Base-by-base conservation (phyloP, 345 rosid species). In the Euclidium syriacum region DNA sequence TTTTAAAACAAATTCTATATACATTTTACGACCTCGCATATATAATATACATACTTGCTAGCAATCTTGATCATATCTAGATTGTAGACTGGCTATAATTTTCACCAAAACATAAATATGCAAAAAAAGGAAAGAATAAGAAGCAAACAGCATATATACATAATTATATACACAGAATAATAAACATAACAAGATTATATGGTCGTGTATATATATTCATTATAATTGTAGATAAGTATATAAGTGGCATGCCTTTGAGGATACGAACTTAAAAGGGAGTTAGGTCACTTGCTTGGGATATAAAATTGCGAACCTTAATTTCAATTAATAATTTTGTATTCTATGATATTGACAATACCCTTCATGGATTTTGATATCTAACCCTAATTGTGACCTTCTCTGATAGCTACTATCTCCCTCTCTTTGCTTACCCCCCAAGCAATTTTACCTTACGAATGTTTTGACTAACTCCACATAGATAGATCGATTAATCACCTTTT, bases 231-330 rank as follows among this genome's bases (percentile, higher is more conserved):
- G 4, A 52, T 11, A 52, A 35, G 25, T 12, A 56, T 63, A 40
- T 16, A 64, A 63, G 70, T 63, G 58, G 58, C 58, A 62, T 70
- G 70, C 75, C 70, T 64, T 71, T 49, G 53, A 63, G 70, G 53
- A 63, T 63, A 71, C 64, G 75, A 63, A 62, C 22, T 19, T 32
- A 64, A 43, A 54, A 62, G 62, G 33, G 32, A 27, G 75, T 55
- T 63, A 62, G 70, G 75, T 71, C 47, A 54, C 50, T 70, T 70
- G 75, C 75, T 71, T 71, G 70, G 46, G 64, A 55, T 27, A 62
- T 35, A 69, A 55, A 63, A 55, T 48, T 47, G 52, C 42, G 30
- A 61, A 52, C 50, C 56, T 61, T 70, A 27, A 53, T 52, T 44
- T 54, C 63, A 53, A 50, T 36, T 57, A 52, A 33, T 12, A 54